These are phyloP conservation scores for Camellia japonica DNA, from an alignment of 148 eudicot species.

Conservation along the genomic window DNA sequence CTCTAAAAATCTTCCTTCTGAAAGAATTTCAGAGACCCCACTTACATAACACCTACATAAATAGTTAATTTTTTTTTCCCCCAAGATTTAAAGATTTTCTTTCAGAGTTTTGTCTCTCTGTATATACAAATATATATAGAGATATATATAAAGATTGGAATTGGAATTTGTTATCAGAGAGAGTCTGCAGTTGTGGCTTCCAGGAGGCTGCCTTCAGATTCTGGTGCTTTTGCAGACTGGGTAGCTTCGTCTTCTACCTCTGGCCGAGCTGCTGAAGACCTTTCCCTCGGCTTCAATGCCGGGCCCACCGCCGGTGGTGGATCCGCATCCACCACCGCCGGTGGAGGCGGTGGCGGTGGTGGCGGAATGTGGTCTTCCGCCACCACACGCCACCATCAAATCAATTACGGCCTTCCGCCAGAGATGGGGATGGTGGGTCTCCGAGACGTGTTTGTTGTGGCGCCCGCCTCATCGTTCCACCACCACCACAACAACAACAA, in stretches of 20 bases:
- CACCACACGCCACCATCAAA: conserved; percentile 17
- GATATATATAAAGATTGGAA: neutral
- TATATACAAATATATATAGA: neutral
- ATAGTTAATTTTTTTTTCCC: neutral
- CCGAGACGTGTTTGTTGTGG: conserved; percentile 51
- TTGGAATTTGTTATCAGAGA: neutral
- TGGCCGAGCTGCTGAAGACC: conserved; percentile 32
- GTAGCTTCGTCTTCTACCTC: conserved; percentile 40
- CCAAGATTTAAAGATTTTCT: conserved; percentile 5
- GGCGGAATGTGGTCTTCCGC: conserved; percentile 46
- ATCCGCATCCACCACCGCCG: conserved; percentile 1
- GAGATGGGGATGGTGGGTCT: conserved; percentile 62
- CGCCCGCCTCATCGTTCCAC: conserved; percentile 55
- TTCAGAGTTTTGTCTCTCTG: too few species aligned
- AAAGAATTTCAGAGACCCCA: conserved; percentile 47
- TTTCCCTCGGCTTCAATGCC: conserved; percentile 60
- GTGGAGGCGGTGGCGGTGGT: neutral
- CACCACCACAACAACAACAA: conserved; percentile 3
- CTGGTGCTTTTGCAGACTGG: conserved; percentile 66
- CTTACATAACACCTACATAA: conserved; percentile 16
- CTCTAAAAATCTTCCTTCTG: conserved; percentile 18
- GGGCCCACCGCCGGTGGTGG: conserved; percentile 21
- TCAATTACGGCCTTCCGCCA: conserved; percentile 42
- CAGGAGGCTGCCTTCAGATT: conserved; percentile 44
- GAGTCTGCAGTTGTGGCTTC: conserved; percentile 49